phyloP scores from a whole-genome alignment of 2,329 filamentous ascomycete genomes.

The Talaromyces marneffei region DNA sequence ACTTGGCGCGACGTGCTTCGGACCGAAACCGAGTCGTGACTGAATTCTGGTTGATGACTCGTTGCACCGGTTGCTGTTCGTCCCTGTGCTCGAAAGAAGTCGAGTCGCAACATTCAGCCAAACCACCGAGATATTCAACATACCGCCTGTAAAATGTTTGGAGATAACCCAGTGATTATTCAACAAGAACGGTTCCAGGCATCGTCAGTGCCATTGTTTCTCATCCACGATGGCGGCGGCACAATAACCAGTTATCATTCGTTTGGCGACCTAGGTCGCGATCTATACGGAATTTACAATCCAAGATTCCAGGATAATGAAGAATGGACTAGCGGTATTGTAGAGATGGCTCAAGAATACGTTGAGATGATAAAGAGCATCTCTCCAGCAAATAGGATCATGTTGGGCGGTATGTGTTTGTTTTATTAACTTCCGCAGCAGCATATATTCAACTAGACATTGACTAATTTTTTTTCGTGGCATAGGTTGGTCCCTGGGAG shows the following conservation, averaged over 20 bases:
- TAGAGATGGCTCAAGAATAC: background rate
- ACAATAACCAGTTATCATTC: background rate
- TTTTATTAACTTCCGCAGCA: background rate
- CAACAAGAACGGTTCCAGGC: background rate
- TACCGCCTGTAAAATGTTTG: background rate
- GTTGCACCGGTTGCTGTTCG: background rate
- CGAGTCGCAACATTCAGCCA: background rate
- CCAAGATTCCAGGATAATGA: background rate
- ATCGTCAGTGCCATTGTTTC: background rate
- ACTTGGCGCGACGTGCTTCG: background rate
- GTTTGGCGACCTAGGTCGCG: background rate
- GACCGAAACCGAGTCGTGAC: background rate
- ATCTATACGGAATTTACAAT: background rate
- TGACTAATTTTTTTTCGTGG: background rate
- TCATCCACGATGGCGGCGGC: background rate
- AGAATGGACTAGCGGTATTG: background rate
- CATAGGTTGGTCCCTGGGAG: background rate
- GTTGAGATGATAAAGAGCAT: background rate
- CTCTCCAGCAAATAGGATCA: background rate
- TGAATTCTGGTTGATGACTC: background rate
- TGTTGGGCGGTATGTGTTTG: background rate
- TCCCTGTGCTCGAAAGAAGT: background rate
- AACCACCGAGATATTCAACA: background rate
- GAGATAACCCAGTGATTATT: background rate
- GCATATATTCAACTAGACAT: background rate